Evolutionary conservation across 208 protist species (phyloP), one percentile per base, ranked within the genome.

Genomic region (Leishmania arabica): DNA sequence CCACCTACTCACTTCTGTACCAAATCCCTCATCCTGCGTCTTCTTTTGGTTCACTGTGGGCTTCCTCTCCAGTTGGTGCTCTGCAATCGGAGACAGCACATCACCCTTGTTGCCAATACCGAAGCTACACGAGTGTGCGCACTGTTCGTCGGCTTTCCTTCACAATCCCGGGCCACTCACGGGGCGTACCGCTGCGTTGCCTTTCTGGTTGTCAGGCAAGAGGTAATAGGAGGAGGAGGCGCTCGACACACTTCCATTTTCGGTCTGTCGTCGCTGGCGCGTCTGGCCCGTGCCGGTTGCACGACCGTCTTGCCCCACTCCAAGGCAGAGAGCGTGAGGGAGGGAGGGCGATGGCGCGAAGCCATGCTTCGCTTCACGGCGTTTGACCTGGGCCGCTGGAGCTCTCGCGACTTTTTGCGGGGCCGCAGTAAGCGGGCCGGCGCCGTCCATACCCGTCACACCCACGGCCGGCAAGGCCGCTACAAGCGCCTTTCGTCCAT

Each of bases 371-470:
- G 84, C 62, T 69, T 24, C 47, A 77, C 84, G 9, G 69, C n/a
- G 13, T 24, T 49, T 1, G 49, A 15, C 37, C 77, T 93, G 53
- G 94, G 94, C 11, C 91, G 95, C 15, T 98, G 95, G 93, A 88
- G 86, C 40, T 87, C 84, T 45, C 89, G 90, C 15, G 95, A 98
- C 77, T 97, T 97, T 73, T 65, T 98, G 65, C 87, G 89, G 3
- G 89, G 92, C 0, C 92, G 93, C 34, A 89, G 87, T 27, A 98
- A 98, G 84, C 83, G 84, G 24, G 90, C 88, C 0, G 95, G 95
- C 15, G 86, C 93, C 11, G 88, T 98, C 54, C 95, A 98, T 81
- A 95, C 89, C 0, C 95, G 95, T 6, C 95, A 95, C 84, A 97
- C 93, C 0, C 95, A 96, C 77, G 95, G 95, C 72, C 89, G 89